Conservation (phyloP, 352 stramenopile species). For the Pythium dissimile region DNA sequence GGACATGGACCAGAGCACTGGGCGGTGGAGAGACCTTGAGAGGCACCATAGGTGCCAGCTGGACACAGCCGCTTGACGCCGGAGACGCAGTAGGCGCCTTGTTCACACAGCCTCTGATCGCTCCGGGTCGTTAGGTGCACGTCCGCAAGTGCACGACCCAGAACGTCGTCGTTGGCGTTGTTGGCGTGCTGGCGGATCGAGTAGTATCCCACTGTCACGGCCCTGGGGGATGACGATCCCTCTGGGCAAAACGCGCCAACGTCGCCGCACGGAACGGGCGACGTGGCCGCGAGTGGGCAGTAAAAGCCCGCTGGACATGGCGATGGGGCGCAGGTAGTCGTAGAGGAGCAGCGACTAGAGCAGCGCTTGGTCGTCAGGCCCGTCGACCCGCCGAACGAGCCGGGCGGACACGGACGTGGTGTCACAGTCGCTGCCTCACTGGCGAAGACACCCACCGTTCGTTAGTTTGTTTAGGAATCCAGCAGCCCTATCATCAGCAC, state of each 20-base stretch:
- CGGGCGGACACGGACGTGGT: slow-evolving; percentile 41
- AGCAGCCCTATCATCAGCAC: neutral
- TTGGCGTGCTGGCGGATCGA: slow-evolving; percentile 38
- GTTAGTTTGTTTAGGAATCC: neutral
- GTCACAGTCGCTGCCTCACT: slow-evolving; percentile 36
- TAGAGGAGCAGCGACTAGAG: slow-evolving; percentile 36
- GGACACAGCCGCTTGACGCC: slow-evolving; percentile 56
- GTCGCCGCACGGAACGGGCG: slow-evolving; percentile 34
- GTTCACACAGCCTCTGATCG: slow-evolving; percentile 45
- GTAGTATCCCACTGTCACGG: slow-evolving; percentile 45
- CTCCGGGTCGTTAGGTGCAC: slow-evolving; percentile 41
- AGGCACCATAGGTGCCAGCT: slow-evolving; percentile 41
- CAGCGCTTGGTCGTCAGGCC: slow-evolving; percentile 47
- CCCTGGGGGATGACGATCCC: slow-evolving; percentile 39
- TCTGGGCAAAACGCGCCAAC: slow-evolving; percentile 40
- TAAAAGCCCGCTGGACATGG: slow-evolving; percentile 53
- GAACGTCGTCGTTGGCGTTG: slow-evolving; percentile 39
- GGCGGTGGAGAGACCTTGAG: slow-evolving; percentile 31
- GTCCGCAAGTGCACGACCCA: slow-evolving; percentile 27
- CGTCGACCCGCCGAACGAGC: slow-evolving; percentile 30
- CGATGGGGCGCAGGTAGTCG: slow-evolving; percentile 39
- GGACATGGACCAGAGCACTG: slow-evolving; percentile 56
- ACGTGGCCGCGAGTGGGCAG: slow-evolving; percentile 39
- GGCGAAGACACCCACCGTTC: neutral
- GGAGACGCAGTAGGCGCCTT: slow-evolving; percentile 46